phyloP scores from a whole-genome alignment of 169 alveolate genomes.

The Perkinsus chesapeaki region DNA sequence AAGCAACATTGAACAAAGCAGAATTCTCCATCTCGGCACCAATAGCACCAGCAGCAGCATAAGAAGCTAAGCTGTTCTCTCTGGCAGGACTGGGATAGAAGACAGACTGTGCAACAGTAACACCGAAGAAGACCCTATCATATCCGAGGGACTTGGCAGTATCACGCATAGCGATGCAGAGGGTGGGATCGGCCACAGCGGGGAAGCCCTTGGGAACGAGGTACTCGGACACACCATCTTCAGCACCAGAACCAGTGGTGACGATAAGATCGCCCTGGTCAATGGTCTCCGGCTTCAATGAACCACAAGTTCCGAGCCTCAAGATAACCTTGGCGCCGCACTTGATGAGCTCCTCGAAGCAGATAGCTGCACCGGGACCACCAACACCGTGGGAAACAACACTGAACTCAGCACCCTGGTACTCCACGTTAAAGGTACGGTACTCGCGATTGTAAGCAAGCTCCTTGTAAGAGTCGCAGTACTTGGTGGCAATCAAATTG shows the following conservation, averaged over 20 bases:
- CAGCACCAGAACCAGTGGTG: conserved; percentile 20
- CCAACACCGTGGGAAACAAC: conserved; percentile 22
- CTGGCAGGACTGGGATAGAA: neutral
- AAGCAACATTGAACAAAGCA: conserved; percentile 15
- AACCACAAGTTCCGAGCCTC: conserved; percentile 34
- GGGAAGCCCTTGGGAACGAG: conserved; percentile 7
- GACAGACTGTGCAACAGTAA: neutral
- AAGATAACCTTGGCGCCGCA: conserved; percentile 30
- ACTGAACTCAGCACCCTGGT: neutral
- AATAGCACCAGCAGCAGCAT: conserved; percentile 7
- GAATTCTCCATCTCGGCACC: conserved; percentile 23
- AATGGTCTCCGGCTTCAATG: conserved; percentile 15
- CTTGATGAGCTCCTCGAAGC: conserved; percentile 25
- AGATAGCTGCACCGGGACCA: conserved; percentile 16
- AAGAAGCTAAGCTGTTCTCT: neutral
- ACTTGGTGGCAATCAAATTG: neutral
- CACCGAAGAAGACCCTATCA: neutral
- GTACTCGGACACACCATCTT: conserved; percentile 14
- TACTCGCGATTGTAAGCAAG: conserved; percentile 28
- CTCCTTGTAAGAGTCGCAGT: conserved; percentile 14
- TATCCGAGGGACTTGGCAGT: neutral
- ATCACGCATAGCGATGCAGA: neutral
- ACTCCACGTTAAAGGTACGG: conserved; percentile 5
- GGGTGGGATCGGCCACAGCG: neutral
- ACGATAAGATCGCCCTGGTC: conserved; percentile 21